Evolutionary conservation across 2,329 filamentous ascomycete genomes (phyloP).

Genomic region (Arthrobotrys musiformis): DNA sequence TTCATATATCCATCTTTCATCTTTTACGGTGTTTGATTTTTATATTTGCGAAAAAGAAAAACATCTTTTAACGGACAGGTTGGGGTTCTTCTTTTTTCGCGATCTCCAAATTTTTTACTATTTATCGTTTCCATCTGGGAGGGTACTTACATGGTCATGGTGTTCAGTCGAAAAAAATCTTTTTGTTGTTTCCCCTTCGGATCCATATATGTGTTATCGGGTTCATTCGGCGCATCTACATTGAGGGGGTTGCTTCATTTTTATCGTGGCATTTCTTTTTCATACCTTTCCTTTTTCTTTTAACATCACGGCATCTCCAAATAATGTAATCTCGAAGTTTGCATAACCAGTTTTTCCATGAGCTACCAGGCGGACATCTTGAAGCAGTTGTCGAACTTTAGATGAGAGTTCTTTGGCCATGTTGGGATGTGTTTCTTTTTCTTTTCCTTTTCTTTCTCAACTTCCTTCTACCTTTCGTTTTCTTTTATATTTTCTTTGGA

Average conservation of each 20-base stretch:
- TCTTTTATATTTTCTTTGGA: conserved; percentile 38
- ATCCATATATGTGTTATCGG: conserved; percentile 56
- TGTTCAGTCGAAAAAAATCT: conserved; percentile 55
- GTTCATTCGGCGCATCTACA: conserved; percentile 55
- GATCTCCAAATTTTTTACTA: conserved; percentile 29
- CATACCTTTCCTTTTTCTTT: conserved; percentile 48
- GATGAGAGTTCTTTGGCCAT: conserved; percentile 56
- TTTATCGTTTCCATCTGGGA: conserved; percentile 55
- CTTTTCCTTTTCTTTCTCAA: conserved; percentile 12
- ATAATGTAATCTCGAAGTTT: conserved; percentile 56
- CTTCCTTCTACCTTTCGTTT: conserved; percentile 30
- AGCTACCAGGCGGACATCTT: conserved; percentile 41
- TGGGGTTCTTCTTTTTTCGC: conserved; percentile 49
- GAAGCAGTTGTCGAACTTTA: conserved; percentile 52
- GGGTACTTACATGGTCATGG: conserved; percentile 56
- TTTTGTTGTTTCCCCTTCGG: conserved; percentile 53
- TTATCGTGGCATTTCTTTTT: conserved; percentile 48
- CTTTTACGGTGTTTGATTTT: conserved; percentile 55
- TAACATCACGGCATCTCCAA: conserved; percentile 55
- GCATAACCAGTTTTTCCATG: conserved; percentile 51
- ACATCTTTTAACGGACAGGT: conserved; percentile 46
- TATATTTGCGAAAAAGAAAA: conserved; percentile 55
- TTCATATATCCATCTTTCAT: conserved; percentile 56
- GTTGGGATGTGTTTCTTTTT: conserved; percentile 54
- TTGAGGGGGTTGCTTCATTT: conserved; percentile 55